phyloP scores from a whole-genome alignment of 768 basidiomycete species.

The Pleurotus salmoneostramineus region DNA sequence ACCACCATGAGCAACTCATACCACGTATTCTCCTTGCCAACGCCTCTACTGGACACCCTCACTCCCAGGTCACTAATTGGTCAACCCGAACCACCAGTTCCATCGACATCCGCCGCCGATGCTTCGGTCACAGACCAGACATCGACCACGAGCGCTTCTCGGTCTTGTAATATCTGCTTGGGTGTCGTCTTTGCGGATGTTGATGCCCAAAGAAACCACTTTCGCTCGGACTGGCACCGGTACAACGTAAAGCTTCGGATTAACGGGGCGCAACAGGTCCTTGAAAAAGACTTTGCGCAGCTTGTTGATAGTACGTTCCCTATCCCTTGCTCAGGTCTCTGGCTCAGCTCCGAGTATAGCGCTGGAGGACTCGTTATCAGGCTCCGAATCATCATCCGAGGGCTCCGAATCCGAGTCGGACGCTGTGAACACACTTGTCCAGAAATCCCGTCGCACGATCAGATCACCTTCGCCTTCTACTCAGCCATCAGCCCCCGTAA shows the following conservation, averaged over 20 bases:
- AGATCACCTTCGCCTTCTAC: slow-evolving; percentile 45
- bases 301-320: slow-evolving; percentile 70
- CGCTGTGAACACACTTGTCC: slow-evolving; percentile 64
- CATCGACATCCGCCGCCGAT: slow-evolving; percentile 22
- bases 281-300: slow-evolving; percentile 68
- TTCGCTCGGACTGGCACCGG: slow-evolving; percentile 95
- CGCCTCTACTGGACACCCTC: slow-evolving; percentile 63
- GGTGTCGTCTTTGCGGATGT: slow-evolving; percentile 69
- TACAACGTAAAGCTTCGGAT: slow-evolving; percentile 91
- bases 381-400: slow-evolving; percentile 75
- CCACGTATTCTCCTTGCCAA: slow-evolving; percentile 71
- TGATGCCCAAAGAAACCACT: slow-evolving; percentile 82
- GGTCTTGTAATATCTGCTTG: slow-evolving; percentile 70
- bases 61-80: slow-evolving; percentile 61
- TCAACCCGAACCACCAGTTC: slow-evolving; percentile 19
- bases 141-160: slow-evolving; percentile 32
- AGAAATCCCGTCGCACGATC: slow-evolving; percentile 46
- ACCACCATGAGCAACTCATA: slow-evolving; percentile 24
- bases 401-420: slow-evolving; percentile 56
- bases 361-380: slow-evolving; percentile 87
- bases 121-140: slow-evolving; percentile 26
- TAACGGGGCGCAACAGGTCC: slow-evolving; percentile 55
- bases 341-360: slow-evolving; percentile 30
- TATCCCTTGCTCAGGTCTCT: background rate
- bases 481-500: slow-evolving; percentile 31